Base-by-base conservation (phyloP, 129 eudicot species). In the Mikania micrantha region DNA sequence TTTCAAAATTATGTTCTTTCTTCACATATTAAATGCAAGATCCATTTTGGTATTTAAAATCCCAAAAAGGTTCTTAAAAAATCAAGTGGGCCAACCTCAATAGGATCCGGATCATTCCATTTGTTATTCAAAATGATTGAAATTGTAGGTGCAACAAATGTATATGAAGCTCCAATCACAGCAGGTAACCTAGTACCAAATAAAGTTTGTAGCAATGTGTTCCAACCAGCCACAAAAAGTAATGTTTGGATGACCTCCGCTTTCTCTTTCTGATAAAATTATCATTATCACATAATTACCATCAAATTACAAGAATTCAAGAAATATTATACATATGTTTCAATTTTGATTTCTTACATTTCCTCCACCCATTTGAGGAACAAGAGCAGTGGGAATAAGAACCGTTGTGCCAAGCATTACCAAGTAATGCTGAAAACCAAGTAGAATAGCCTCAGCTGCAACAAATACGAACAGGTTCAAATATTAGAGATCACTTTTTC, bases 331-430 rank as follows among this genome's bases (percentile, higher is more conserved):
- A 16, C 9, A 38, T 9, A 28, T 31, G 27, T 19, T 39, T 58
- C 27, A 35, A 60, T 56, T 67, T 17, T 3, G 8, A 61, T 52
- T 61, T 60, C 74, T 77, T 68, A 87, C 95, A 62, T 84, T 82
- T 84, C 89, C 90, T 41, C 95, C 95, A 8, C 95, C 95, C 95
- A 87, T 87, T 75, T 87, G 95, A 44, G 95, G 95, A 76, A 87
- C 95, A 59, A 87, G 89, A 48, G 89, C 89, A 2, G 85, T 83
- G 63, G 95, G 95, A 70, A 87, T 87, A 22, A 86, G 77, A 19
- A 86, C 93, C 0, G 86, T 78, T 19, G 93, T 86, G 29, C 93
- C 93, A 32, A 86, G 93, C 93, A 86, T 83, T 44, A 86, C 88
- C 31, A 86, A 31, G 49, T 80, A 86, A 75, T 86, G 93, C 53